These are phyloP conservation scores for Leccinum proximum DNA, from an alignment of 1,284 basidiomycete genomes.

Conservation along the genomic window DNA sequence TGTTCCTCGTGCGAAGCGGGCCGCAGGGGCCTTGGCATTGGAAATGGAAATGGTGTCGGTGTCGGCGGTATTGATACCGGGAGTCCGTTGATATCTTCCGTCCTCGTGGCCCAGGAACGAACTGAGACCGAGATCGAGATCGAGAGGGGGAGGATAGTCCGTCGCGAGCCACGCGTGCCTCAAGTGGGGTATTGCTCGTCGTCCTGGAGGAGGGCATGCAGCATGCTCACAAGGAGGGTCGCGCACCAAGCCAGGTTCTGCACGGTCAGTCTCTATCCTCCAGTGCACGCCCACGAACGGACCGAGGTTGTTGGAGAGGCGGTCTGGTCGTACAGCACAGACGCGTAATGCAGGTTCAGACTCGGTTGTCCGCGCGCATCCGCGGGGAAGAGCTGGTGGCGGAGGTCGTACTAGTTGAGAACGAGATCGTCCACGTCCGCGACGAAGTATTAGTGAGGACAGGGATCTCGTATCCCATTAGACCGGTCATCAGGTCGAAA, in stretches of 20 bases:
- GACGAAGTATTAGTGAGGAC: not conserved
- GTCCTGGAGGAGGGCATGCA: constrained; percentile 31
- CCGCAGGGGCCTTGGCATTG: not conserved
- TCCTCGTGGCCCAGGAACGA: not conserved
- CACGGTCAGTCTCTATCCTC: constrained; percentile 45
- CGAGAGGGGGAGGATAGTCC: constrained; percentile 38
- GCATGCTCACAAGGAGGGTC: constrained; percentile 39
- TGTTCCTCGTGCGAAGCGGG: not conserved
- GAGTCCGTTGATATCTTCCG: not conserved
- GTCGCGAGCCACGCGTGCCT: constrained; percentile 44
- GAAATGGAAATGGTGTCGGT: not conserved
- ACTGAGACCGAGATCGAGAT: not conserved
- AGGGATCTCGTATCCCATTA: constrained; percentile 38
- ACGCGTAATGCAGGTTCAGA: constrained; percentile 34
- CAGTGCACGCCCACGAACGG: constrained; percentile 47
- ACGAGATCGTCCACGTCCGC: not conserved
- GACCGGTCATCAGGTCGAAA: too few relatives aligned
- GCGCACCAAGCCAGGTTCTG: constrained; percentile 41
- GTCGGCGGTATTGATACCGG: not conserved
- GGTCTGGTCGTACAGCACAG: constrained; percentile 33
- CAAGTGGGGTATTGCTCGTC: constrained; percentile 10
- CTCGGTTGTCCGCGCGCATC: not conserved
- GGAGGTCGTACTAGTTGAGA: constrained; percentile 38
- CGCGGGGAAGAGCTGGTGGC: not conserved
- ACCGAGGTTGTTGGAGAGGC: constrained; percentile 30